Conservation (phyloP, 2,329 filamentous ascomycete genomes). For the Aspergillus sp. region DNA sequence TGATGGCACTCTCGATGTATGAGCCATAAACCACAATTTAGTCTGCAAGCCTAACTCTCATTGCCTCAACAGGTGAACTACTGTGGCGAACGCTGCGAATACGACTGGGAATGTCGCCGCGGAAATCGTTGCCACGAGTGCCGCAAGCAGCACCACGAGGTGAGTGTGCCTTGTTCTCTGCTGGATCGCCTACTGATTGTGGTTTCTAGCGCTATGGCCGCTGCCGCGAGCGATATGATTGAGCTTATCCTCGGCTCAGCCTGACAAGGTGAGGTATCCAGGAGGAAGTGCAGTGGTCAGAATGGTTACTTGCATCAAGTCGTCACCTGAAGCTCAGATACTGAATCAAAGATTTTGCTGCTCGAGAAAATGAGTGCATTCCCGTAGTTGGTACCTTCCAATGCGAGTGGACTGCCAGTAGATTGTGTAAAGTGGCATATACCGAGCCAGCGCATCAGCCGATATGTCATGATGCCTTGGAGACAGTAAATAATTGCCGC, state of each 20-base stretch:
- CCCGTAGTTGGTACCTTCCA: too few relatives aligned
- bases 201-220: background rate
- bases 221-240: background rate
- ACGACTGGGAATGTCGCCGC: background rate
- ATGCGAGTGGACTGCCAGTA: too few relatives aligned
- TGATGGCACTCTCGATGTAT: background rate
- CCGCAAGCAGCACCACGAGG: background rate
- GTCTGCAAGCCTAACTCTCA: background rate
- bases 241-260: background rate
- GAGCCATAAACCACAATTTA: accelerated
- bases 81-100: background rate
- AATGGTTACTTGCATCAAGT: too few relatives aligned
- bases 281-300: too few relatives aligned
- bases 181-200: background rate
- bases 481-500: too few relatives aligned
- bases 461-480: too few relatives aligned
- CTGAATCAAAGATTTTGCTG: too few relatives aligned
- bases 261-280: background rate
- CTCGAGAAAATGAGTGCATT: too few relatives aligned
- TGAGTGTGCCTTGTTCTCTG: background rate
- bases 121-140: background rate
- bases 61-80: background rate
- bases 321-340: too few relatives aligned
- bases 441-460: too few relatives aligned
- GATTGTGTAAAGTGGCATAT: too few relatives aligned